Evolutionary conservation across 1,284 basidiomycete genomes (phyloP).

Genomic region (Fomitopsis pinicola): DNA sequence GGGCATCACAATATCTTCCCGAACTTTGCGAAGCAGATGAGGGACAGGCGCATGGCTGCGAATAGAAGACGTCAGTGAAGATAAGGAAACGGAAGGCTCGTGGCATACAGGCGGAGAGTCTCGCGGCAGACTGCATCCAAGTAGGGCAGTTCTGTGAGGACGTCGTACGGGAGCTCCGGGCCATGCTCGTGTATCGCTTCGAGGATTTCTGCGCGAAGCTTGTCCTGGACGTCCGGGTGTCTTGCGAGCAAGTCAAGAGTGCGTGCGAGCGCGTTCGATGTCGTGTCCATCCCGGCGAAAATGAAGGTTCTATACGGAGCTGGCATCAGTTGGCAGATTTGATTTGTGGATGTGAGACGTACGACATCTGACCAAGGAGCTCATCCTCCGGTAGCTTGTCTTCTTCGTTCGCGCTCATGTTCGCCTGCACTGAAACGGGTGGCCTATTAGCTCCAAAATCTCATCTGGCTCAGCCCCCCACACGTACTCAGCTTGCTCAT

Average conservation of each 20-base stretch:
- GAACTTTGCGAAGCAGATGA: neutral
- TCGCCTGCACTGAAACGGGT: slow-evolving; percentile 7
- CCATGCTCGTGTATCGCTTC: neutral
- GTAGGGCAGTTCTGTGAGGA: slow-evolving; percentile 7
- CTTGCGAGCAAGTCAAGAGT: slow-evolving; percentile 1
- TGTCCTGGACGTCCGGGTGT: slow-evolving; percentile 6
- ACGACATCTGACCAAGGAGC: slow-evolving; percentile 11
- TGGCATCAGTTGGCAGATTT: neutral
- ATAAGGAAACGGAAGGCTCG: neutral
- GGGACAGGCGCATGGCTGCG: slow-evolving; percentile 4
- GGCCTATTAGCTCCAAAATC: neutral
- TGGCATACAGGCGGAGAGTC: slow-evolving; percentile 7
- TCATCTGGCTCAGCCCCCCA: neutral
- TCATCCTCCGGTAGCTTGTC: slow-evolving; percentile 1
- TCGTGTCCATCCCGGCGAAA: slow-evolving; percentile 8
- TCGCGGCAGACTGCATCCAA: slow-evolving; percentile 14
- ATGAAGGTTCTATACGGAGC: slow-evolving; percentile 3
- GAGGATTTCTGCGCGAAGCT: slow-evolving; percentile 1
- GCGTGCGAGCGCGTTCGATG: slow-evolving; percentile 9
- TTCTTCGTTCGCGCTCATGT: slow-evolving; percentile 9
- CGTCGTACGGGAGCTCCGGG: slow-evolving; percentile 6
- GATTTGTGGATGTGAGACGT: neutral
- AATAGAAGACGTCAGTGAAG: neutral
- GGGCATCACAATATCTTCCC: slow-evolving; percentile 39
- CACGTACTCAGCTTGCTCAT: slow-evolving; percentile 40